Conservation (phyloP, 306 rosid species). For the Dalbergia cochinchinensis region DNA sequence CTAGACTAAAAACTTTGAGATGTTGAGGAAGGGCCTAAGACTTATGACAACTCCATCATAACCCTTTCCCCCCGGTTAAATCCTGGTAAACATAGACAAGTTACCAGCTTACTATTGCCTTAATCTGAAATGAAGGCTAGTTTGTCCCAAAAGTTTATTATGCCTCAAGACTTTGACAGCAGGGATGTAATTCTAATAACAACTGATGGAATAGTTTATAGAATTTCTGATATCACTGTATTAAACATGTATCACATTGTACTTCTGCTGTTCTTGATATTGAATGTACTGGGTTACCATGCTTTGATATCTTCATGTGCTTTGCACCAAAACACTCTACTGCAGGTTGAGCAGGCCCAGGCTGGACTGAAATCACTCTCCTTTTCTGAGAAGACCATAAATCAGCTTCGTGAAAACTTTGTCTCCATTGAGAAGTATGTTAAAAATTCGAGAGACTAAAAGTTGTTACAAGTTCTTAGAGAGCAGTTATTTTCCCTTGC, state of each 20-base stretch:
- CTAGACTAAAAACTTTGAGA: no score
- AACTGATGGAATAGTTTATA: no score
- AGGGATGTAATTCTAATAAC: no score
- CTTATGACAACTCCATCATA: no score
- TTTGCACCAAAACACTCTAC: slow-evolving; percentile 39
- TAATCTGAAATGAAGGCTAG: no score
- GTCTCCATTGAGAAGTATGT: slow-evolving; percentile 92
- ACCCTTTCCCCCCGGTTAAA: no score
- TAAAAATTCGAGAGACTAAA: slow-evolving; percentile 39
- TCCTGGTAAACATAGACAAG: no score
- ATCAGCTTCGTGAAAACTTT: slow-evolving; percentile 86
- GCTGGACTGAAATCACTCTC: slow-evolving; percentile 87
- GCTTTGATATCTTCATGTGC: slow-evolving; percentile 38
- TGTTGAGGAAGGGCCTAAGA: no score
- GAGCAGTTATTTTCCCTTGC: slow-evolving; percentile 35
- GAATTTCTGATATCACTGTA: slow-evolving; percentile 28
- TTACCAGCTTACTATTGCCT: no score
- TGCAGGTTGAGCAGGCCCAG: slow-evolving; percentile 95
- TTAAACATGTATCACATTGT: slow-evolving; percentile 21
- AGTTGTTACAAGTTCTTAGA: slow-evolving; percentile 32
- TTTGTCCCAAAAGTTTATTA: no score
- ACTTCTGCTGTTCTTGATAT: slow-evolving; percentile 32
- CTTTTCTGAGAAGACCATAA: slow-evolving; percentile 71
- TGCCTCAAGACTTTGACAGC: no score
- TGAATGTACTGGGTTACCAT: slow-evolving; percentile 34